Evolutionary conservation across 2,329 filamentous ascomycete species (phyloP), one percentile per base, ranked within the genome.

Genomic region (Apiospora sp.): DNA sequence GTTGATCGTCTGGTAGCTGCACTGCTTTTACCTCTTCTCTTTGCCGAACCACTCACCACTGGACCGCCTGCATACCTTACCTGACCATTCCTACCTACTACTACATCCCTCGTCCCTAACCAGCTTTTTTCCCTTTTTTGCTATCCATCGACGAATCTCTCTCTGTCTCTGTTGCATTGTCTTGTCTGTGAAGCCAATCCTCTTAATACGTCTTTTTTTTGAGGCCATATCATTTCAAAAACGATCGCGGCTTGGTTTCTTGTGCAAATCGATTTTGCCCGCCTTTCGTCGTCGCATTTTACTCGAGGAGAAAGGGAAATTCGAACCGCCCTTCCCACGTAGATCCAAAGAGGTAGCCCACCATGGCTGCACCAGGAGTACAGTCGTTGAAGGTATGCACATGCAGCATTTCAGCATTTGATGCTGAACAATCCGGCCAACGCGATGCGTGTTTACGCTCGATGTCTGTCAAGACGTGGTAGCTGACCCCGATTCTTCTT

Each of bases 401-500:
- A 51, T 51, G 48, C n/a, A 64, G 49, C 12, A 1, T 67, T 34
- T n/a, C 27, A 4, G 27, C 43, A 43, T 49, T 34, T 71, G 43
- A 44, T 58, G 37, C 69, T 61, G 69, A 16, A 61, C 6, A 4
- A 61, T 61, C 27, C 12, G 7, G 41, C 34, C 58, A 41, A 64
- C 34, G 58, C 58, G 58, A 64, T n/a, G 19, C 34, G 10, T 41
- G 19, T 37, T 41, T 64, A n/a, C 30, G 58, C 34, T 41, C 27
- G 27, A 34, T 58, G 8, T 41, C 58, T 58, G 8, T 41, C 58
- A 12, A n/a, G 34, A 41, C 34, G 8, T 64, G 58, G 34, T 64
- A 41, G 34, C 58, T 64, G 58, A 64, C 22, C 19, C 58, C 19
- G 10, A 72, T 73, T 73, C 68, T 16, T 75, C 37, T 49, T 80